Base-by-base conservation (phyloP, 306 rosid genomes). In the Citrullus colocynthis region DNA sequence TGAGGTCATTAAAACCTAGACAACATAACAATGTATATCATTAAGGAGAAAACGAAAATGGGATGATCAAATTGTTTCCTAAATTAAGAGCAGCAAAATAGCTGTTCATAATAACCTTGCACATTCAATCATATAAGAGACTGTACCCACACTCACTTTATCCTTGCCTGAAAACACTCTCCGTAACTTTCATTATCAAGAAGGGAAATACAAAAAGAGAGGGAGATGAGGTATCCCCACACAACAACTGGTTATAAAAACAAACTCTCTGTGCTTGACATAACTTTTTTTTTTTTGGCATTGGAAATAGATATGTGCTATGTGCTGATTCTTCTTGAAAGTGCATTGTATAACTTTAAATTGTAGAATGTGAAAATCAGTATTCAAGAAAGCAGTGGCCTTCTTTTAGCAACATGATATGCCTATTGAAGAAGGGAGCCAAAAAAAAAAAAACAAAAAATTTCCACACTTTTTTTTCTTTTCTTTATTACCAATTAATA, bases 91-190 rank as follows among this genome's bases (percentile, higher is more conserved):
- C 34, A 14, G 41, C 48, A 21, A 13, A 70, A 70, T 28, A 44
- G 55, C 71, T 16, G 5, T 54, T 74, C 61, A 51, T n/a, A 30
- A 16, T 6, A 44, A 70, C 54, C 21, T 71, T 51, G 59, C 74
- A 81, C 15, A 85, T 39, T 59, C 42, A 79, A 61, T 17, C 56
- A 78, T 72, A 81, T 21, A 20, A 69, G 24, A 70, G 8, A 5
- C 42, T 7, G 52, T 42, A n/a, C 39, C 76, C 58, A 21, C 7
- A 0, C 58, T 45, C 41, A 18, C 16, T 48, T 70, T 42, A 11
- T 70, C 75, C 30, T 70, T 12, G 24, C 30, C 42, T 20, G 75
- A 44, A 21, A 44, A 48, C 12, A 6, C 51, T 48, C 5, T 48
- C 54, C 54, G 5, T 48, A 48, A 48, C 54, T 48, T 48, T 1